A percentile compares a stretch with the other conserved stretches of the same genome.
phyloP scores from a whole-genome alignment of 2,329 filamentous ascomycete genomes.

The Cladophialophora bantiana region DNA sequence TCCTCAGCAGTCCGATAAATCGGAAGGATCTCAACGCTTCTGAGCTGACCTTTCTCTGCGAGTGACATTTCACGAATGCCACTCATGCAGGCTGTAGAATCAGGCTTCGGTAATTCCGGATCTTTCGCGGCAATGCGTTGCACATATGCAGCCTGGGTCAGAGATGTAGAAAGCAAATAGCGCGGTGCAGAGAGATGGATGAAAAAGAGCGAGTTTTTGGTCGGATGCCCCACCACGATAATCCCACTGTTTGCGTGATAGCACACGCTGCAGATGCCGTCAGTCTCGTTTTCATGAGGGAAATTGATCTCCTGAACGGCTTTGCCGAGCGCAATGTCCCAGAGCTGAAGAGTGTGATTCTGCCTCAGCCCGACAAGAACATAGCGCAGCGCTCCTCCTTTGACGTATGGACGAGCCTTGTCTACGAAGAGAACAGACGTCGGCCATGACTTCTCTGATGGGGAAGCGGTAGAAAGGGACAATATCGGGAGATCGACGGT shows the following conservation, averaged over 20 bases:
- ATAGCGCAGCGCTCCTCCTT: constrained; percentile 88
- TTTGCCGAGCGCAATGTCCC: constrained; percentile 94
- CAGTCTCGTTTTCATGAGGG: constrained; percentile 92
- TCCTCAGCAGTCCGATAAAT: constrained; percentile 60
- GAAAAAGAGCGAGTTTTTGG: constrained; percentile 96
- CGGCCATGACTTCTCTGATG: constrained; percentile 93
- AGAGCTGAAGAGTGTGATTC: constrained; percentile 97
- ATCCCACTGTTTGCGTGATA: constrained; percentile 94
- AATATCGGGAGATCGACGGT: constrained; percentile 87
- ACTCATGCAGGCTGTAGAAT: constrained; percentile 96
- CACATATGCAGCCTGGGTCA: constrained; percentile 89
- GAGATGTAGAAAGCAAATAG: constrained; percentile 74
- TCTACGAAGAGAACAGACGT: constrained; percentile 96
- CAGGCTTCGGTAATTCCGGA: constrained; percentile 77
- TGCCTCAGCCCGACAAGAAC: constrained; percentile 98
- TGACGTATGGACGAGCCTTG: constrained; percentile 91
- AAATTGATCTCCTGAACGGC: constrained; percentile 97
- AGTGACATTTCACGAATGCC: constrained; percentile 96
- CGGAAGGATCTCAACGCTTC: constrained; percentile 87
- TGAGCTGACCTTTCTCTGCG: constrained; percentile 80
- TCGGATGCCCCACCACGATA: constrained; percentile 93
- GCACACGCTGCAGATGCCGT: constrained; percentile 95
- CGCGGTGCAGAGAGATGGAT: constrained; percentile 92
- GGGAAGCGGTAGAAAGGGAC: constrained; percentile 83
- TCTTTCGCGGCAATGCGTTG: constrained; percentile 77